Conservation (phyloP, 2,329 filamentous ascomycete species). For the Hirsutella thompsonii region DNA sequence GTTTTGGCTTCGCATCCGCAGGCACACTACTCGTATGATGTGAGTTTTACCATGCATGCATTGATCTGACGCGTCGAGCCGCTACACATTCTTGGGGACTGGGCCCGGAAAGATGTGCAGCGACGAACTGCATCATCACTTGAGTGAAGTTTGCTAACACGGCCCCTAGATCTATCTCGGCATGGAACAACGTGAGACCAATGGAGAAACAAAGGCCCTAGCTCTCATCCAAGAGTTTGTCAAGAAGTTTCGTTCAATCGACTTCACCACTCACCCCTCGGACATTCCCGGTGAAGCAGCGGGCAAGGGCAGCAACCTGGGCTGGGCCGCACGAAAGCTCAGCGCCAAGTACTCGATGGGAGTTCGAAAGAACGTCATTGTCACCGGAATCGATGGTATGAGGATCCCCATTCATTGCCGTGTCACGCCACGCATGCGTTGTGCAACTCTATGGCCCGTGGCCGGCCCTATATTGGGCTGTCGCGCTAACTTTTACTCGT, state of each 20-base stretch:
- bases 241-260: conserved; percentile 53
- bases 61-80: neutral
- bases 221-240: conserved; percentile 48
- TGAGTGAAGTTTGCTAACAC: conserved; percentile 2
- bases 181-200: conserved; percentile 57
- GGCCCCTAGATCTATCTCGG: conserved; percentile 49
- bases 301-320: conserved; percentile 63
- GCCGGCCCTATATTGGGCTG: neutral
- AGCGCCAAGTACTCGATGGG: conserved; percentile 45
- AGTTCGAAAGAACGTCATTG: conserved; percentile 46
- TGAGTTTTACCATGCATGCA: conserved; percentile 36
- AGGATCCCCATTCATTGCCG: conserved; percentile 5
- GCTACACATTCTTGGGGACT: neutral
- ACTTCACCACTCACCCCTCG: conserved; percentile 53
- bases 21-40: conserved; percentile 53
- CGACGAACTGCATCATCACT: too few species aligned
- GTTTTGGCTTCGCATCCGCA: conserved; percentile 55
- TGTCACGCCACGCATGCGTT: neutral
- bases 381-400: conserved; percentile 63
- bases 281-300: conserved; percentile 55
- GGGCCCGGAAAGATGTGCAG: neutral
- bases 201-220: conserved; percentile 47
- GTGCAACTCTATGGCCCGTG: neutral
- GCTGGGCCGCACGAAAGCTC: conserved; percentile 55
- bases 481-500: conserved; percentile 6